Evolutionary conservation across 805 yeast species (phyloP), one percentile per base, ranked within the genome.

Genomic region (Geotrichum ghanense): DNA sequence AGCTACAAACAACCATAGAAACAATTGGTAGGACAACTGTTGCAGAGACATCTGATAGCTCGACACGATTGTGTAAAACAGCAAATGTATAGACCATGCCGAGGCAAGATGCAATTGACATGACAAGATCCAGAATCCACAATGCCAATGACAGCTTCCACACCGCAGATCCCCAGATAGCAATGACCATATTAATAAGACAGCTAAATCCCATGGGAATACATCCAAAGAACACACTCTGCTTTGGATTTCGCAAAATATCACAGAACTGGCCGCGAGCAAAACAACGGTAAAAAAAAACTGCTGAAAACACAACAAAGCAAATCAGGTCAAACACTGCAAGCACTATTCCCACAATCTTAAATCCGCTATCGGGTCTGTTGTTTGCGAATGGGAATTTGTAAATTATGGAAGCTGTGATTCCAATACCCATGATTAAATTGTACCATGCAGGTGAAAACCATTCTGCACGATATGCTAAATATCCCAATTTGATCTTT

Each of bases 341-440:
- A 5, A n/a, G 12, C 7, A n/a, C 37, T 19, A 31, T 7, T 73
- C 81, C 68, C 79, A 87, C 70, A 78, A 72, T 3, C 84, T 70
- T 23, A 75, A 66, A 2, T 87, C 81, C 46, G 79, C 67, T 2
- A 72, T 59, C 41, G 65, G 55, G 27, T 88, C 81, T 9, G 65
- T 60, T 0, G 79, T 73, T 2, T 70, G 72, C 37, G 56, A 76
- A 83, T 0, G 95, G 87, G 59, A 81, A 87, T 26, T 68, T 60
- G 60, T 76, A 73, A 31, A 88, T 67, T 3, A 85, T 65, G 34
- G 74, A 60, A 3, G 84, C 67, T 1, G 85, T 67, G 35, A 87
- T 83, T 1, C 95, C 95, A 2, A 81, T 74, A 1, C 95, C 95
- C 95, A 88, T 88, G n/a, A 79, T 74, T 43, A 78, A 69, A 22